Evolutionary conservation across 805 yeast genomes (phyloP), one percentile per base, ranked within the genome.

Genomic region (Candida pseudoglaebosa): DNA sequence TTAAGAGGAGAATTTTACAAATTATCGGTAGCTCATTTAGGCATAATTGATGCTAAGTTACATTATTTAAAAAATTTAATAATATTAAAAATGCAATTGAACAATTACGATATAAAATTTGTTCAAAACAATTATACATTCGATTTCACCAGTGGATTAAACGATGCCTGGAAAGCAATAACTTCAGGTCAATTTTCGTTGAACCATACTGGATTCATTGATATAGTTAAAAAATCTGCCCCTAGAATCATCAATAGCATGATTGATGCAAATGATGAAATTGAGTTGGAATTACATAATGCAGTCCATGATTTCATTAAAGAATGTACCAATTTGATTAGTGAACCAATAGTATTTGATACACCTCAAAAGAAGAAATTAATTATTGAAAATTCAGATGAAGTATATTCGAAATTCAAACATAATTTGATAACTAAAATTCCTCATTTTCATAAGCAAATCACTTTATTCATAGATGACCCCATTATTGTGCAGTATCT

Each of bases 231-330:
- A 45, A 86, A 80, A 18, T 71, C 86, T 1, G 84, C 83, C 2
- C 96, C 96, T 0, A 80, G 75, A 45, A 87, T 88, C 10, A 83
- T 85, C 10, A 82, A 79, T 49, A 82, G 86, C 54, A 83, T 83
- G 84, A 75, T 82, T 33, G 96, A 90, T 61, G 93, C 80, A 38
- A 68, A 70, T 40, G 59, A 60, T 32, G 97, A 90, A 56, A 66
- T 90, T 30, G 85, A 84, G 48, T 67, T 77, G 17, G 89, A 84
- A 46, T 68, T 90, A 46, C 75, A 90, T 46, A 79, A 77, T 43
- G 67, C 81, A 3, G 86, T 89, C 18, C 82, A 79, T 47, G 77
- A 72, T 15, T 80, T 85, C 47, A 82, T 90, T 3, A 76, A 78
- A 35, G 73, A 71, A 10, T 59, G 64, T 38, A 46, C 62, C 9